Evolutionary conservation across 2,329 filamentous ascomycete genomes (phyloP).

Genomic region (Thielaviopsis cerberus): DNA sequence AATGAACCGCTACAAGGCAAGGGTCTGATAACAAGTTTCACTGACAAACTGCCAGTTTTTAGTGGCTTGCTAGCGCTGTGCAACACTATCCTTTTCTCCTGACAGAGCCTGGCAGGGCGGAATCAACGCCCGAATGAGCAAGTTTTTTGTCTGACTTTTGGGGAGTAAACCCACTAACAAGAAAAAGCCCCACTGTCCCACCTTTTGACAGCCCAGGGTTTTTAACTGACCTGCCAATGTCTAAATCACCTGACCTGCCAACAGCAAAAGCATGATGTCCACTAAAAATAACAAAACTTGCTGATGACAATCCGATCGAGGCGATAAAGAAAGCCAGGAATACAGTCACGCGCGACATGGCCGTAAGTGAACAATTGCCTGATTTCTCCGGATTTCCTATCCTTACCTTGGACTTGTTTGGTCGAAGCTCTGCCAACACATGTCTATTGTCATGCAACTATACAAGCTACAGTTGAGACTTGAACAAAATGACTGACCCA

Average conservation of each 20-base stretch:
- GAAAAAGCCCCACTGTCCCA: no score
- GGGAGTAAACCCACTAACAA: no score
- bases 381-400: neutral
- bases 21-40: neutral
- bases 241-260: neutral
- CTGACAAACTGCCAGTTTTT: neutral
- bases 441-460: no score
- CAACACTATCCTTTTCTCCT: neutral
- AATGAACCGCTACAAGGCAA: neutral
- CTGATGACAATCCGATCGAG: neutral
- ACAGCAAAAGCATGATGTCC: neutral
- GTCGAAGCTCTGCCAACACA: no score
- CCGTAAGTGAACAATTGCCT: neutral
- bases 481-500: neutral
- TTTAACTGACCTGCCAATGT: neutral
- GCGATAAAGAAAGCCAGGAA: neutral
- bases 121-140: neutral
- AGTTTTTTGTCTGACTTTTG: no score
- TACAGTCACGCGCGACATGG: neutral
- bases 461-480: no score
- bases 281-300: neutral
- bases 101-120: neutral
- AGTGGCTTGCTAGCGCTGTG: neutral
- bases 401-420: neutral
- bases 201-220: neutral